These are phyloP conservation scores for Calonectria honghensis DNA, from an alignment of 2,329 filamentous ascomycete genomes.

Conservation along the genomic window DNA sequence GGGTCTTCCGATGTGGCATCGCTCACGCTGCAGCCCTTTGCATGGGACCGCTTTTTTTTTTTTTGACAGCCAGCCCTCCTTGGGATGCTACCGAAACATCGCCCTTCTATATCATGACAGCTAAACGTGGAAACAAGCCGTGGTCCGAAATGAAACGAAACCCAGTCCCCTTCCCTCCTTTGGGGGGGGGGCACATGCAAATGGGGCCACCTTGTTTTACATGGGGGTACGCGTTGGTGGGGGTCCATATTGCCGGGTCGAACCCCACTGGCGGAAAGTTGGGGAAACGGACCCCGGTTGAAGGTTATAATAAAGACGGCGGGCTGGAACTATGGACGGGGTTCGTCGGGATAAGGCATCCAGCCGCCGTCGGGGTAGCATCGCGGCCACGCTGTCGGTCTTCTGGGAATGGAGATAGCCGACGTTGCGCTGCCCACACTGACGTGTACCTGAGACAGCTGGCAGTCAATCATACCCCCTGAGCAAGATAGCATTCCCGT, in stretches of 20 bases:
- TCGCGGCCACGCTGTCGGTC: neutral
- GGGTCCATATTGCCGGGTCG: no score
- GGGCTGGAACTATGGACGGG: neutral
- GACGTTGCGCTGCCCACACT: neutral
- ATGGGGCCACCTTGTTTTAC: neutral
- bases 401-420: neutral
- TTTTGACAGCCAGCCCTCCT: neutral
- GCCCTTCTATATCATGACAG: neutral
- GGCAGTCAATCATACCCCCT: no score
- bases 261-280: neutral
- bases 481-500: neutral
- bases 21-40: neutral
- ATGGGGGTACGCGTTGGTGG: neutral
- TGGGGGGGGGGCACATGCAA: neutral
- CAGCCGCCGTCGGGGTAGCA: neutral
- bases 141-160: neutral
- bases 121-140: neutral
- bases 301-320: neutral
- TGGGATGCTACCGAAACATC: neutral
- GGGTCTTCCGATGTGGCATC: neutral
- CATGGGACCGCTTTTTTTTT: no score
- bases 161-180: no score
- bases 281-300: neutral
- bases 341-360: neutral
- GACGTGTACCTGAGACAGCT: neutral